Evolutionary conservation across 1,139 yeast genomes (phyloP).

Genomic region (Petasospora rhodanensis): DNA sequence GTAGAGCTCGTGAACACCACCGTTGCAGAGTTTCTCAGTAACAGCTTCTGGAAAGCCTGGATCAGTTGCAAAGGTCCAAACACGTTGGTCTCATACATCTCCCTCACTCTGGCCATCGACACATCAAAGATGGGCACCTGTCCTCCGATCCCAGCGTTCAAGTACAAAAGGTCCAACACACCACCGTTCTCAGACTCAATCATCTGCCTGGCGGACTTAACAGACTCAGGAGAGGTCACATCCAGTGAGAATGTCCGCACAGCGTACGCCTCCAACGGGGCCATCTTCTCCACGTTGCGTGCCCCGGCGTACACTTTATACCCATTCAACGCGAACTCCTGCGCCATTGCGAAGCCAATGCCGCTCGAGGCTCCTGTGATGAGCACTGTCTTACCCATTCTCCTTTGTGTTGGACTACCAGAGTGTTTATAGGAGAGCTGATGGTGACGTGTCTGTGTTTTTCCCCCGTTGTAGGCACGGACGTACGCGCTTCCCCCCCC

Average conservation of each 20-base stretch:
- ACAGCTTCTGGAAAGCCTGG: conserved; percentile 49
- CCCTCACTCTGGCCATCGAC: conserved; percentile 45
- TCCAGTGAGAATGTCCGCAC: conserved; percentile 40
- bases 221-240: conserved; percentile 47
- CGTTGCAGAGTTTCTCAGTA: conserved; percentile 62
- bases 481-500: too few species aligned
- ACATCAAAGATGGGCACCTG: conserved; percentile 65
- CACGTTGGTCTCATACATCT: conserved; percentile 63
- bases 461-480: too few species aligned
- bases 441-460: too few species aligned
- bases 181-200: conserved; percentile 33
- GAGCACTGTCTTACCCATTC: conserved; percentile 15
- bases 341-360: conserved; percentile 65
- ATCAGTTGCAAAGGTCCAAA: conserved; percentile 32
- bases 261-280: conserved; percentile 38
- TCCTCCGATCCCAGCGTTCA: conserved; percentile 65
- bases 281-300: conserved; percentile 58
- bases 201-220: conserved; percentile 41
- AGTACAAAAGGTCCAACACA: conserved; percentile 52
- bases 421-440: too few species aligned
- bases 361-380: conserved; percentile 80
- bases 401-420: too few species aligned
- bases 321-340: conserved; percentile 58
- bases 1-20: conserved; percentile 73
- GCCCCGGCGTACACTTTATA: conserved; percentile 70